phyloP scores from a whole-genome alignment of 1,284 basidiomycete species.

The Sphagnurus paluster region DNA sequence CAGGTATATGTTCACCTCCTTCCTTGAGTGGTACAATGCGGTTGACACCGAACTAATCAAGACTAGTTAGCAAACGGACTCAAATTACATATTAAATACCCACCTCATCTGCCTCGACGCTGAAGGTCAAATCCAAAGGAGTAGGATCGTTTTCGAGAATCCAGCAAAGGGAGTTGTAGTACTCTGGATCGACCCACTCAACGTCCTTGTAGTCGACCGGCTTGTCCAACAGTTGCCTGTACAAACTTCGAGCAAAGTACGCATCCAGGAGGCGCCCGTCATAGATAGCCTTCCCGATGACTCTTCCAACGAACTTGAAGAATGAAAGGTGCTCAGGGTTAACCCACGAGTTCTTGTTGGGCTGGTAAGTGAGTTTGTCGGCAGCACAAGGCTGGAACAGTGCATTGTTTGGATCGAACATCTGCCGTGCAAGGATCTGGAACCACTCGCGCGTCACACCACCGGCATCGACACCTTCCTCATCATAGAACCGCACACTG shows the following conservation, averaged over 20 bases:
- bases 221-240: conserved; percentile 90
- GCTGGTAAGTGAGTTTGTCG: conserved; percentile 93
- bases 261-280: conserved; percentile 96
- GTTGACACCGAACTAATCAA: conserved; percentile 79
- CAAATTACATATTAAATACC: conserved; percentile 22
- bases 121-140: conserved; percentile 83
- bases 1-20: conserved; percentile 77
- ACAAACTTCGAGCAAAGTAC: conserved; percentile 95
- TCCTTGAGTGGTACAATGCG: conserved; percentile 87
- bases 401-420: conserved; percentile 99
- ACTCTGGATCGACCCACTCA: conserved; percentile 96
- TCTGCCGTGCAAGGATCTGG: conserved; percentile 95
- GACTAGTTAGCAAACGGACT: conserved; percentile 5
- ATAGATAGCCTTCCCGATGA: conserved; percentile 96
- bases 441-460: conserved; percentile 99
- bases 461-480: conserved; percentile 98
- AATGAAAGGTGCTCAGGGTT: conserved; percentile 96
- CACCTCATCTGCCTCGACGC: conserved; percentile 90
- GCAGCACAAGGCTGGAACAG: conserved; percentile 97
- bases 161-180: conserved; percentile 92
- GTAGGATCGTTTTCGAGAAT: conserved; percentile 91
- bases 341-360: conserved; percentile 92
- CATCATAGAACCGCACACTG: conserved; percentile 94
- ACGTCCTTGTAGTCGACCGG: conserved; percentile 92
- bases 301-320: conserved; percentile 98